Conservation (phyloP, 345 rosid species). For the Streptanthus diversifolius region DNA sequence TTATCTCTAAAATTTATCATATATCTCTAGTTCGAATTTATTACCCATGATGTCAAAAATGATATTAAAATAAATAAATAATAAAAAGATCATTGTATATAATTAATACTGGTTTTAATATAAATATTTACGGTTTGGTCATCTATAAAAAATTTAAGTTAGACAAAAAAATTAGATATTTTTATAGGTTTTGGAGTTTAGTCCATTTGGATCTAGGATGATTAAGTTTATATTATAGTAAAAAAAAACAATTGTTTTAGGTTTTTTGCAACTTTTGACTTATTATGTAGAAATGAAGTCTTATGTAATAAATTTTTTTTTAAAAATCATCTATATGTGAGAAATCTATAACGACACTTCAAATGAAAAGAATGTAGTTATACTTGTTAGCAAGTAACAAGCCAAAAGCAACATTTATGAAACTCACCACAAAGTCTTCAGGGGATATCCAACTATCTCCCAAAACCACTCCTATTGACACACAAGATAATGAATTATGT, state of each 20-base stretch:
- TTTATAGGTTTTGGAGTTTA: not conserved
- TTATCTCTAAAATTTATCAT: no score
- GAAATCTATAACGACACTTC: not conserved
- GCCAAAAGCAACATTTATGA: not conserved
- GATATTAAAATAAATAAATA: no score
- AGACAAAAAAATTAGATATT: not conserved
- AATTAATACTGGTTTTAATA: not conserved
- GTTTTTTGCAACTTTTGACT: not conserved
- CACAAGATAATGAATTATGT: not conserved
- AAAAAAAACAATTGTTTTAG: not conserved
- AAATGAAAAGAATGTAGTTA: not conserved
- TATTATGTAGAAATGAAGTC: not conserved
- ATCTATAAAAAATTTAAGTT: not conserved
- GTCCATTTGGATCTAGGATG: no score
- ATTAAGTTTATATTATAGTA: no score
- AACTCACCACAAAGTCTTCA: slow-evolving; percentile 78
- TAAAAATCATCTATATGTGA: not conserved
- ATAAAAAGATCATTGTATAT: no score
- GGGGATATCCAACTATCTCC: slow-evolving; percentile 97
- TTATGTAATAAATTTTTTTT: not conserved
- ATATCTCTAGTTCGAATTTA: no score
- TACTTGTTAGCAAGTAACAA: not conserved
- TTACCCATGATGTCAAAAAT: no score
- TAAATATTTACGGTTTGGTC: not conserved
- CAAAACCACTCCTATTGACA: slow-evolving; percentile 59